These are phyloP conservation scores for Pterocarpus santalinus DNA, from an alignment of 306 rosid species.

Conservation along the genomic window DNA sequence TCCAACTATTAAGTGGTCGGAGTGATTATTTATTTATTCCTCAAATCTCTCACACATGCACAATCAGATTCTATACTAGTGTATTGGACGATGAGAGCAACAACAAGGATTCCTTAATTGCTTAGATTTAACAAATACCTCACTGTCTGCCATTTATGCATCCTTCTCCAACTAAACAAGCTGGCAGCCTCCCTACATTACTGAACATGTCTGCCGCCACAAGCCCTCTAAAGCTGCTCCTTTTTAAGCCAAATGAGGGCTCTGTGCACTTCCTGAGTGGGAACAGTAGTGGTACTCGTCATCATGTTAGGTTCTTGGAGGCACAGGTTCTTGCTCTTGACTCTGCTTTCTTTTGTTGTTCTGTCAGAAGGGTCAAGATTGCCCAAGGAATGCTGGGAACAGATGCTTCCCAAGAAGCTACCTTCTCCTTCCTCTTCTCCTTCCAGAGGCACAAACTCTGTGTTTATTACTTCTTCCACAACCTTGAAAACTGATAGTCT, in stretches of 20 bases:
- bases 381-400: constrained; percentile 67
- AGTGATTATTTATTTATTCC: constrained; percentile 40
- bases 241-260: constrained; percentile 45
- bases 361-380: constrained; percentile 75
- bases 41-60: constrained; percentile 49
- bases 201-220: constrained; percentile 77
- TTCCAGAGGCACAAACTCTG: constrained; percentile 77
- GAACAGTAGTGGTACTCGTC: neutral
- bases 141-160: constrained; percentile 81
- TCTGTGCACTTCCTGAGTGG: constrained; percentile 2
- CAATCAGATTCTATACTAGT: constrained; percentile 44
- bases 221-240: constrained; percentile 61
- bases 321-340: constrained; percentile 62
- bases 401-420: constrained; percentile 94
- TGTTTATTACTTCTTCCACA: constrained; percentile 54
- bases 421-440: constrained; percentile 91
- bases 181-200: constrained; percentile 76
- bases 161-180: constrained; percentile 73
- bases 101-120: constrained; percentile 60
- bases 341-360: constrained; percentile 59
- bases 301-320: constrained; percentile 69
- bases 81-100: constrained; percentile 55
- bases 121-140: constrained; percentile 60
- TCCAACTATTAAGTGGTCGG: constrained; percentile 45
- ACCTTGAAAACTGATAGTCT: constrained; percentile 45